A percentile compares a stretch with the other conserved stretches of the same genome.
Evolutionary conservation across 768 basidiomycete genomes (phyloP).

Genomic region (Amanita exitialis): DNA sequence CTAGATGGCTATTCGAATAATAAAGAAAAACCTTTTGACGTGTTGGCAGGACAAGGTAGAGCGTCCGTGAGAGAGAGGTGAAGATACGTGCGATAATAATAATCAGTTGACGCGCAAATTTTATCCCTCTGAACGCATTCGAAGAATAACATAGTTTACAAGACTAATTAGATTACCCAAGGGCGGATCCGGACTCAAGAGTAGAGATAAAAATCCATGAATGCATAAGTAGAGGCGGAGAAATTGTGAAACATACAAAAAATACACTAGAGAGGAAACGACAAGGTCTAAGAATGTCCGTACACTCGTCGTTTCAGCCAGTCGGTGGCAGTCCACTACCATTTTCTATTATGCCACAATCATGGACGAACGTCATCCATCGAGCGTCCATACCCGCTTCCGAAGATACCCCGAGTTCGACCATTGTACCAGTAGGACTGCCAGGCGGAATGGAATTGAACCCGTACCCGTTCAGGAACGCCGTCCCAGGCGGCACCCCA

Average conservation of each 20-base stretch:
- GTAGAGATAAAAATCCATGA: too few relatives aligned
- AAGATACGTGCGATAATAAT: too few relatives aligned
- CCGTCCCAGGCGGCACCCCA: not conserved
- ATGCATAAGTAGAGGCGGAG: too few relatives aligned
- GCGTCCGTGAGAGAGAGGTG: too few relatives aligned
- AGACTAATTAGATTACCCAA: too few relatives aligned
- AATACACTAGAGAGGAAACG: not conserved
- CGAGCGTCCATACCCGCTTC: constrained; percentile 36
- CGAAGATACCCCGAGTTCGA: constrained; percentile 34
- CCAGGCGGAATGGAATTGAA: constrained; percentile 7
- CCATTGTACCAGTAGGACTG: constrained; percentile 17
- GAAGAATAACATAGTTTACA: too few relatives aligned
- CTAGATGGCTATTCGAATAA: too few relatives aligned
- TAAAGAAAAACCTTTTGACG: too few relatives aligned
- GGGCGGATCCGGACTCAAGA: too few relatives aligned
- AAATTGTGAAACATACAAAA: not conserved
- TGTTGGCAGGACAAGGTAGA: too few relatives aligned
- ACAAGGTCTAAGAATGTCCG: not conserved
- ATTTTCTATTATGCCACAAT: constrained; percentile 38
- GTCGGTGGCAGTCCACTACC: not conserved
- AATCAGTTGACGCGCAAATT: too few relatives aligned
- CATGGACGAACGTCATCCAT: constrained; percentile 40
- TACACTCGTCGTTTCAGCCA: not conserved
- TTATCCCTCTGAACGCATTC: too few relatives aligned
- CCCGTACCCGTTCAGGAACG: not conserved